phyloP scores from a whole-genome alignment of 306 rosid species.

The Medicago lupulina region DNA sequence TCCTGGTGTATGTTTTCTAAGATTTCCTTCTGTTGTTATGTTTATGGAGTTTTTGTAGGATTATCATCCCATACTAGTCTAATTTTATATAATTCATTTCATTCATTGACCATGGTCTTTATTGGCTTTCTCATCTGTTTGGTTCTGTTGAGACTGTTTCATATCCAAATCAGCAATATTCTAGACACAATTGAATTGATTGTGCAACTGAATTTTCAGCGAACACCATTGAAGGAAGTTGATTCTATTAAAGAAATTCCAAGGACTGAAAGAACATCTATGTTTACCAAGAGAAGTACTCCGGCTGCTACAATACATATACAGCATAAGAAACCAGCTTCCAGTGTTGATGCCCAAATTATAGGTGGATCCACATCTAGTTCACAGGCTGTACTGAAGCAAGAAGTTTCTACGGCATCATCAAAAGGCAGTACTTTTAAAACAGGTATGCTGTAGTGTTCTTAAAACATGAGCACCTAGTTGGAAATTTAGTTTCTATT shows the following conservation, averaged over 20 bases:
- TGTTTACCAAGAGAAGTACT: constrained; percentile 65
- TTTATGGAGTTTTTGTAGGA: constrained; percentile 21
- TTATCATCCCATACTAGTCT: background rate
- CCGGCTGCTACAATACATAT: constrained; percentile 56
- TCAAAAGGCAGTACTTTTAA: constrained; percentile 73
- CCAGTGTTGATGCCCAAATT: constrained; percentile 92
- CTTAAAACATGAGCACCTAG: background rate
- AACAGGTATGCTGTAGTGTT: constrained; percentile 56
- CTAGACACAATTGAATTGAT: constrained; percentile 19
- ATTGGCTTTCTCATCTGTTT: constrained; percentile 19
- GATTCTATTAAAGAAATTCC: constrained; percentile 69
- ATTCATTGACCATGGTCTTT: constrained; percentile 18
- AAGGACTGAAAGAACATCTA: constrained; percentile 67
- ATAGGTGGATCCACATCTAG: constrained; percentile 77
- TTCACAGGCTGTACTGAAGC: constrained; percentile 80
- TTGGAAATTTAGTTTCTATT: constrained; percentile 19
- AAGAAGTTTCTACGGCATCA: constrained; percentile 85
- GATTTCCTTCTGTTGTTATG: constrained; percentile 21
- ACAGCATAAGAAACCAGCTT: constrained; percentile 76
- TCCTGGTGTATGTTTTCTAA: constrained; percentile 80
- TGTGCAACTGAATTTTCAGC: constrained; percentile 57
- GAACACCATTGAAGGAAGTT: constrained; percentile 55
- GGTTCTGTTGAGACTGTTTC: constrained; percentile 39
- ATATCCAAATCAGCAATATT: constrained; percentile 19
- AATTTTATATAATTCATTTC: background rate